Percentiles rank a stretch among this genome's conserved stretches.
Evolutionary conservation across 805 yeast genomes (phyloP).

Genomic region (Suhomyces xylopsoci): DNA sequence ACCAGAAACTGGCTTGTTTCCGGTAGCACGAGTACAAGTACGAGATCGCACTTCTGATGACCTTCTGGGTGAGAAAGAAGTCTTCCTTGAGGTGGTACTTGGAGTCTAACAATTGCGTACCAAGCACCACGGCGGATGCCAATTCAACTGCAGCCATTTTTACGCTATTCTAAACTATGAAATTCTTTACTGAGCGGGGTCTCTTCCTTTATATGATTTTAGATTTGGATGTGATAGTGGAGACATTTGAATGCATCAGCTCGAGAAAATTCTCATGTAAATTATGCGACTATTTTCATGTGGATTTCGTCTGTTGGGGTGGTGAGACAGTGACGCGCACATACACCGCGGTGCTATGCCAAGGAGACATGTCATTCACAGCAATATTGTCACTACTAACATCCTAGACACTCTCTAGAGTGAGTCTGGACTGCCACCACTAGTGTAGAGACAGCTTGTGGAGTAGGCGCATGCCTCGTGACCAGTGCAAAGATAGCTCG

Average conservation of each 20-base stretch:
- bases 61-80: constrained; percentile 45
- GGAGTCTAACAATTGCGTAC: constrained; percentile 46
- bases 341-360: neutral
- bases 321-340: neutral
- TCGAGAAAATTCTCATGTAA: neutral
- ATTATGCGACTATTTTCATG: neutral
- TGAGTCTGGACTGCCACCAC: neutral
- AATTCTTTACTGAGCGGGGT: neutral
- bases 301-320: neutral
- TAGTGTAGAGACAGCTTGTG: neutral
- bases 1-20: constrained; percentile 63
- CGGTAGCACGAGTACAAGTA: constrained; percentile 36
- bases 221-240: neutral
- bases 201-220: neutral
- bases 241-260: neutral
- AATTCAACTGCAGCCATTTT: constrained; percentile 36
- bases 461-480: neutral
- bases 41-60: constrained; percentile 37
- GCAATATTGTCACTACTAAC: neutral
- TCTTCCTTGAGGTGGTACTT: constrained; percentile 52
- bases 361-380: neutral
- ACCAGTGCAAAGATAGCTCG: neutral
- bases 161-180: neutral
- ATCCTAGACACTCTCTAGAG: neutral
- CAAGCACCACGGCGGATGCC: constrained; percentile 42